phyloP scores from a whole-genome alignment of 345 rosid species.

The Durio zibethinus region DNA sequence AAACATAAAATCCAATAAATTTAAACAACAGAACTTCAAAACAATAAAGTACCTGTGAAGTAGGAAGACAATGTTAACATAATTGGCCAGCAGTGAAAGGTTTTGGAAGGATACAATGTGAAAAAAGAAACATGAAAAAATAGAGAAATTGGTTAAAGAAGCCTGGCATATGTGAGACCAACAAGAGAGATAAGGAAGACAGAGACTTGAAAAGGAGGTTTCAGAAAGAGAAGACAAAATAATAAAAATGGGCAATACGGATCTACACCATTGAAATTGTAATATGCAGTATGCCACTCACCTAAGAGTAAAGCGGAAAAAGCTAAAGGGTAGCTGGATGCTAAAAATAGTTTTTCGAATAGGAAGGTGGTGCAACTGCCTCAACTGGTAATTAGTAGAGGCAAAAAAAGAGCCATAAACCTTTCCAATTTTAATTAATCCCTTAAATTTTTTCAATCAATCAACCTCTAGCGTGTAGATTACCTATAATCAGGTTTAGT shows the following conservation, averaged over 20 bases:
- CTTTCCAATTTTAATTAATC: not conserved
- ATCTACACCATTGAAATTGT: not conserved
- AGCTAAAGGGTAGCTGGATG: not conserved
- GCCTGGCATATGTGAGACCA: not conserved
- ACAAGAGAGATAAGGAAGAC: not conserved
- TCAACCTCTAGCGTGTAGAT: not conserved
- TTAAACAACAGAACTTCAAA: not conserved
- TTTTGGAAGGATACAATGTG: not conserved
- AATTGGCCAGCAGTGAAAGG: not conserved
- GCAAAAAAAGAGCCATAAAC: not conserved
- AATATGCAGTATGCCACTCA: not conserved
- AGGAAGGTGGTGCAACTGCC: not conserved
- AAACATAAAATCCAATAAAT: conserved; percentile 1
- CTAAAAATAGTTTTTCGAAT: not conserved
- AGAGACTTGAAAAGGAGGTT: not conserved
- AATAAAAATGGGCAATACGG: not conserved
- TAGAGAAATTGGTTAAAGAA: not conserved
- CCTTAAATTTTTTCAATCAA: not conserved
- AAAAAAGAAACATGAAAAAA: not conserved
- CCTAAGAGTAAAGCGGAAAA: not conserved
- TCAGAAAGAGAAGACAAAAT: not conserved
- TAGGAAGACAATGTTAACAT: not conserved
- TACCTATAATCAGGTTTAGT: conserved; percentile 91
- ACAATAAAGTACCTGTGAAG: not conserved
- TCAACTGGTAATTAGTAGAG: not conserved